A percentile compares a stretch with the other conserved stretches of the same genome.
Evolutionary conservation across 192 early-diverging fungal species (phyloP).

Genomic region (Coemansia sp.): DNA sequence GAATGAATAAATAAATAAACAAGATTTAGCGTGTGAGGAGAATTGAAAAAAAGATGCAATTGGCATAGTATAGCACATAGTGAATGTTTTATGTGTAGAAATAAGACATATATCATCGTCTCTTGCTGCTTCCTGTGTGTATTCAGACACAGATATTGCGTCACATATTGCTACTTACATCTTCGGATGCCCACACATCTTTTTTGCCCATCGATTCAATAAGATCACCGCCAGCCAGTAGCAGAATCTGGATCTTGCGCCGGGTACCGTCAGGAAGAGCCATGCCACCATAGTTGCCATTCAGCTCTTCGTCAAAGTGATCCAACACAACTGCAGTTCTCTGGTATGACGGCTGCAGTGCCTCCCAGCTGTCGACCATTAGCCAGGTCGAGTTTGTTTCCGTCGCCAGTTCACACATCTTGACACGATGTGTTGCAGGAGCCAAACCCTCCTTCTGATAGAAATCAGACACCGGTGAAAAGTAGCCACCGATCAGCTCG

Average conservation of each 20-base stretch:
- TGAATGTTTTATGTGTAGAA: no score
- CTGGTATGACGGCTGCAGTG: conserved; percentile 71
- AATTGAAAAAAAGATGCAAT: no score
- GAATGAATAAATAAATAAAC: background rate
- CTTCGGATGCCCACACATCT: conserved; percentile 79
- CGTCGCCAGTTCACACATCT: conserved; percentile 89
- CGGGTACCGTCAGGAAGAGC: conserved; percentile 46
- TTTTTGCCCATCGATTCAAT: conserved; percentile 94
- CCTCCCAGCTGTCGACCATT: conserved; percentile 97
- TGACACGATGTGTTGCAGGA: conserved; percentile 77
- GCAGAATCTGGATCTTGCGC: conserved; percentile 74
- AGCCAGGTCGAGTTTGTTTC: conserved; percentile 84
- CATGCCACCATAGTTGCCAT: conserved; percentile 67
- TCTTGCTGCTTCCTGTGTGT: no score
- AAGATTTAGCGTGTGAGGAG: no score
- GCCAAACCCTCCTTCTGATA: conserved; percentile 94
- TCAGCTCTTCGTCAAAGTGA: conserved; percentile 91
- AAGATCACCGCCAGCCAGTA: conserved; percentile 94
- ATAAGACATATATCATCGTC: no score
- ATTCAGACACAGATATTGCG: no score
- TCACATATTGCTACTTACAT: conserved; percentile 48
- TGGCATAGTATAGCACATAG: no score
- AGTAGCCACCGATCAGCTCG: conserved; percentile 93
- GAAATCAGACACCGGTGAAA: conserved; percentile 92
- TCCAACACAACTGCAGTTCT: conserved; percentile 88